Base-by-base conservation (phyloP, 1,139 yeast species). In the Hemisphaericaspora lyxosophila region DNA sequence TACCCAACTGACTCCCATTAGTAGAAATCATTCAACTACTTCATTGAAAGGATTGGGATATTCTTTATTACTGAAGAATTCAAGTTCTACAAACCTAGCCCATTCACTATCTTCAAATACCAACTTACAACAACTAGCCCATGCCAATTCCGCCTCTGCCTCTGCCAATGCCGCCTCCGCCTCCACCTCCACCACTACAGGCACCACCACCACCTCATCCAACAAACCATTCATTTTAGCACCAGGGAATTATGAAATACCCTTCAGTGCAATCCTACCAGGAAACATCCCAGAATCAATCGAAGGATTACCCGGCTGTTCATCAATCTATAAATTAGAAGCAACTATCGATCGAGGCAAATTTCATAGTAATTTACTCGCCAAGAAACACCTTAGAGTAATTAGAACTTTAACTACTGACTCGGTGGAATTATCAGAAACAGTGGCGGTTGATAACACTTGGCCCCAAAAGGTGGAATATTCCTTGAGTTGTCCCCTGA, bases 391-490 rank as follows among this genome's bases (percentile, higher is more conserved):
- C 53, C 49, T 94, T 8, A 75, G 96, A 43, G 82, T 94, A 11
- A 79, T 92, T n/a, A 74, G 98, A 48, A 92, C 98, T 0, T 64
- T 90, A 41, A 82, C 96, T 0, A 78, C 95, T 1, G 97, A 90
- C 60, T 79, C 95, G 0, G 77, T 87, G 2, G 98, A 94, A 54
- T 68, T 90, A 31, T 75, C 94, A 0, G 97, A 92, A 61, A 88
- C 97, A 0, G 86, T 89, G 48, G 89, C 96, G 0, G 95, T 92
- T 16, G 96, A 89, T 55, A 92, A 92, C 57, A 83, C 92, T 0
- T 94, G 99, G 99, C 97, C 98, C 3, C 70, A 79, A 34, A 92
- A 92, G 59, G 87, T 92, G 33, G 97, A 94, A 53, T 92, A 92
- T 60, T 78, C 92, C 2, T 78, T 92, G 39, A 85, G 86, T 43